phyloP scores from a whole-genome alignment of 345 rosid species.

The Eucalyptus marginata region DNA sequence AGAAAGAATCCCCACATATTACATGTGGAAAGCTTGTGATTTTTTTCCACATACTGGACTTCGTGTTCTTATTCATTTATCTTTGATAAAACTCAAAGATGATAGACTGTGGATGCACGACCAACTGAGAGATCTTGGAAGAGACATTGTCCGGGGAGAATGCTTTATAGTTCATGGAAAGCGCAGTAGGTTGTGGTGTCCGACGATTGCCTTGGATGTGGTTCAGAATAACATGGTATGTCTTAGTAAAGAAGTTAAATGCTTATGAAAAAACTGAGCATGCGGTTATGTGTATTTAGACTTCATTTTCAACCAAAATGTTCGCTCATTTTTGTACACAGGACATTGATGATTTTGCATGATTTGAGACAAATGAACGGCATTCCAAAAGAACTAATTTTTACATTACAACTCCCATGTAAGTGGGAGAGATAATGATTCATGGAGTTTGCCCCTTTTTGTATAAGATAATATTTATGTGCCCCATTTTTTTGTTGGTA shows the following conservation, averaged over 20 bases:
- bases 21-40: background rate
- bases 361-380: background rate
- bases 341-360: background rate
- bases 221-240: background rate
- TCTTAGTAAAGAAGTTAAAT: background rate
- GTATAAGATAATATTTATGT: background rate
- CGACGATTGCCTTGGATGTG: rapidly evolving
- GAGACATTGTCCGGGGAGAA: background rate
- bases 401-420: background rate
- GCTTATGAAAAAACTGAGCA: background rate
- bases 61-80: background rate
- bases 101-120: background rate
- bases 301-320: background rate
- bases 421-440: background rate
- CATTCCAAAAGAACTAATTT: too few relatives aligned
- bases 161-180: rapidly evolving
- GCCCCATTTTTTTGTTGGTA: background rate
- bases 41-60: background rate
- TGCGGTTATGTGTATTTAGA: background rate
- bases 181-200: background rate
- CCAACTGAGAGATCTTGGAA: background rate
- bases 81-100: background rate
- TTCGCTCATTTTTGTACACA: background rate
- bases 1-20: background rate
- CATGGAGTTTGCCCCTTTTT: background rate